phyloP scores from a whole-genome alignment of 768 basidiomycete genomes.

The Russula brevipes region DNA sequence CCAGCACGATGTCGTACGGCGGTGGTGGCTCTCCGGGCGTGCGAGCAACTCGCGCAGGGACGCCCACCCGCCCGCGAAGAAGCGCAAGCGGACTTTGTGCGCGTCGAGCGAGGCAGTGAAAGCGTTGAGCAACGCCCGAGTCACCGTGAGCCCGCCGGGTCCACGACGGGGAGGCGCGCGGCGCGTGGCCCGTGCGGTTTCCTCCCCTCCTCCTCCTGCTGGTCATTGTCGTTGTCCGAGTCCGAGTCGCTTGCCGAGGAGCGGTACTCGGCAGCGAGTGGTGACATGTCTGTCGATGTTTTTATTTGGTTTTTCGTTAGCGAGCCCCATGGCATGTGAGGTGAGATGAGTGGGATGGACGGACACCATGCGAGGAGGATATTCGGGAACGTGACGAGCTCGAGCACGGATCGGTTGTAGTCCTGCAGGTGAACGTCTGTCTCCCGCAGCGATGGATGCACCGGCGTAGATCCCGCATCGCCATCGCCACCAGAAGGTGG shows the following conservation, averaged over 20 bases:
- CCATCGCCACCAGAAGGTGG: background rate
- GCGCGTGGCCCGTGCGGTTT: background rate
- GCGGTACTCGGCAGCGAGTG: conserved; percentile 48
- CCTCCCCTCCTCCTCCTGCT: conserved; percentile 6
- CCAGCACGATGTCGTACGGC: conserved; percentile 67
- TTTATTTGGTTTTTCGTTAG: background rate
- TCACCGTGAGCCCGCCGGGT: conserved; percentile 61
- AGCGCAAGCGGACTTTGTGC: conserved; percentile 55
- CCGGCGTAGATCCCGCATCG: conserved; percentile 3
- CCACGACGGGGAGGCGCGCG: conserved; percentile 12
- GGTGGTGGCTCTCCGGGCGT: conserved; percentile 23
- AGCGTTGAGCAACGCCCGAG: conserved; percentile 54
- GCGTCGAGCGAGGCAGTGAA: conserved; percentile 56
- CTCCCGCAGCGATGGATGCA: conserved; percentile 20
- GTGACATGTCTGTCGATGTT: conserved; percentile 50
- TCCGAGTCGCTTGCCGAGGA: conserved; percentile 27
- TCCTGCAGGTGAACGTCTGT: conserved; percentile 81
- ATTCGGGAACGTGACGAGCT: conserved; percentile 76
- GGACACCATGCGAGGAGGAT: conserved; percentile 77
- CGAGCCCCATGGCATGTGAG: background rate
- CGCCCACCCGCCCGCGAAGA: conserved; percentile 83
- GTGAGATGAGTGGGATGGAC: conserved; percentile 30
- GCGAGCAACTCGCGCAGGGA: conserved; percentile 32
- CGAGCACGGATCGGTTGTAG: conserved; percentile 79
- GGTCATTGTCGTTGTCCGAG: conserved; percentile 27